phyloP scores from a whole-genome alignment of 2,329 filamentous ascomycete genomes.

The Scedosporium aurantiacum region DNA sequence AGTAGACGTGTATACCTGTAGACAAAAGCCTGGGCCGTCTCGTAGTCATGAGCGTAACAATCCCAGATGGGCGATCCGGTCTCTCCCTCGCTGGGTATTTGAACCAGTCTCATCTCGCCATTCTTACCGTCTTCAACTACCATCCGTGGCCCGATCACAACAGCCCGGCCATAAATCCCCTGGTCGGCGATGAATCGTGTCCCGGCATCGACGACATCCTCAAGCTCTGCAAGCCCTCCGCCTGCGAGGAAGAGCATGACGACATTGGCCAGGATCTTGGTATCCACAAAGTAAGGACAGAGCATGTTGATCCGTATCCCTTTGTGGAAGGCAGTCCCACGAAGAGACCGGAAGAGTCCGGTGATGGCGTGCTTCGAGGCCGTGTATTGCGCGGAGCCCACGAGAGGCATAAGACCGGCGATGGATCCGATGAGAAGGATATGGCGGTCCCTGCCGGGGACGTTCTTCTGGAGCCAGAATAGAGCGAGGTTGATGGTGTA shows the following conservation, averaged over 20 bases:
- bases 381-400: constrained; percentile 37
- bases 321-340: constrained; percentile 16
- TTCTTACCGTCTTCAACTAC: constrained; percentile 23
- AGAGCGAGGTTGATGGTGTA: constrained; percentile 56
- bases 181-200: constrained; percentile 51
- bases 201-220: constrained; percentile 53
- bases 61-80: constrained; percentile 44
- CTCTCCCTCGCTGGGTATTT: not conserved
- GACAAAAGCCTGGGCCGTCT: constrained; percentile 44
- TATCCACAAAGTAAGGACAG: constrained; percentile 53
- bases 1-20: constrained; percentile 41
- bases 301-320: constrained; percentile 54
- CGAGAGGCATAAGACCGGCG: constrained; percentile 38
- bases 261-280: constrained; percentile 30
- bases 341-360: constrained; percentile 49
- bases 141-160: constrained; percentile 47
- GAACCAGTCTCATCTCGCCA: constrained; percentile 12
- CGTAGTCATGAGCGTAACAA: constrained; percentile 46
- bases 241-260: constrained; percentile 30
- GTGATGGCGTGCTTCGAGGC: constrained; percentile 56
- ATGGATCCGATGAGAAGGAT: constrained; percentile 53
- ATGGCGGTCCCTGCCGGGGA: constrained; percentile 14
- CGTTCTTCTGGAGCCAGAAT: constrained; percentile 33
- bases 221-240: constrained; percentile 36
- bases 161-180: constrained; percentile 41